Evolutionary conservation across 305 asterid species (phyloP).

Genomic region (Plantago lanceolata): DNA sequence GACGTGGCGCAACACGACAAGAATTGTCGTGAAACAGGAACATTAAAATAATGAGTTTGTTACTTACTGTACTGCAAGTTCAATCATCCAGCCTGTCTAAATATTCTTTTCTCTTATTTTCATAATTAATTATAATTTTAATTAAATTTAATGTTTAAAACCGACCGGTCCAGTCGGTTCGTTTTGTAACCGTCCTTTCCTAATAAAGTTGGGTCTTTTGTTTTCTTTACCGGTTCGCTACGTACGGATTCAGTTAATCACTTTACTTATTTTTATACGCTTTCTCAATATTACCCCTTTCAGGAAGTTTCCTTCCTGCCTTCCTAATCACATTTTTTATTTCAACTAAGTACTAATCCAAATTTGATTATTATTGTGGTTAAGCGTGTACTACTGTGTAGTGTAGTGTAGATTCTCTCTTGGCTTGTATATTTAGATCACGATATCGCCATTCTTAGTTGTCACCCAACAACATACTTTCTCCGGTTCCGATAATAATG

Average conservation of each 20-base stretch:
- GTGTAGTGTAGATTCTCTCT: too few relatives aligned
- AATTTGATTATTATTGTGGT: too few relatives aligned
- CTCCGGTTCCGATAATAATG: too few relatives aligned
- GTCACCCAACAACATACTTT: too few relatives aligned
- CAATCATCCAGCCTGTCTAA: constrained; percentile 71
- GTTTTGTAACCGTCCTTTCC: constrained; percentile 27
- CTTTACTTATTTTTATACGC: constrained; percentile 22
- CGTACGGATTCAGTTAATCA: constrained; percentile 51
- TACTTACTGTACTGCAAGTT: constrained; percentile 33
- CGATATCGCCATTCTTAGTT: too few relatives aligned
- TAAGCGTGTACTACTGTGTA: too few relatives aligned
- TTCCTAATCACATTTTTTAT: too few relatives aligned
- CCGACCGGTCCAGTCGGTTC: constrained; percentile 34
- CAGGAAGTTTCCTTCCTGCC: too few relatives aligned
- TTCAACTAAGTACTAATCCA: too few relatives aligned
- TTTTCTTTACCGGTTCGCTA: constrained; percentile 14
- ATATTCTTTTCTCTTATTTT: not conserved
- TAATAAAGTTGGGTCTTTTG: constrained; percentile 2
- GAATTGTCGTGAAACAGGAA: constrained; percentile 74
- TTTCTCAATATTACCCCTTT: constrained; percentile 17
- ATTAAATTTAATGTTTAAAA: too few relatives aligned
- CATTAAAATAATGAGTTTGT: constrained; percentile 24
- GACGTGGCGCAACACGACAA: constrained; percentile 59
- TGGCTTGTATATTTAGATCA: too few relatives aligned
- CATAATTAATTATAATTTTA: too few relatives aligned